phyloP scores from a whole-genome alignment of 2,329 filamentous ascomycete genomes.

The Sporothrix pallida region DNA sequence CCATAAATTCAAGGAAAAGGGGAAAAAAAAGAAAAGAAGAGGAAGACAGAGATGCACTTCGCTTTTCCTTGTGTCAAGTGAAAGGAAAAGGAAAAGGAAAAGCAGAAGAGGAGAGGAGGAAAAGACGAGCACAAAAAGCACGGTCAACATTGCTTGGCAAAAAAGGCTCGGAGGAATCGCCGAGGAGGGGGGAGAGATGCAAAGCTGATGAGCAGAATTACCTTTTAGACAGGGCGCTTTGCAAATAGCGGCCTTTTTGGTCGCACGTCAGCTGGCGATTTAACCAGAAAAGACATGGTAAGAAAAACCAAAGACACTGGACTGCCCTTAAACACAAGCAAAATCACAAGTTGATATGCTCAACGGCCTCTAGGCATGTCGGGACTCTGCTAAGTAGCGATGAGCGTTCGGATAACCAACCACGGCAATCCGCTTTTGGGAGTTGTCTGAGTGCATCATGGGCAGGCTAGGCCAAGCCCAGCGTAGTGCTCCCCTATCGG shows the following conservation, averaged over 20 bases:
- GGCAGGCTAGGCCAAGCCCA: neutral
- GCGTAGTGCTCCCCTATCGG: conserved; percentile 8
- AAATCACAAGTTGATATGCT: too few relatives aligned
- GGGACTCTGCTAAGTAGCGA: neutral
- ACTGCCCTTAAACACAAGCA: too few relatives aligned
- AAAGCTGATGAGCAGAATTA: neutral
- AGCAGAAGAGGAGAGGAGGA: neutral
- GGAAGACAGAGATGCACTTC: neutral
- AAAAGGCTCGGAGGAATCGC: conserved; percentile 3
- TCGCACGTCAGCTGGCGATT: neutral
- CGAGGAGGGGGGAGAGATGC: neutral
- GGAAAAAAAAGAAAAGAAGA: neutral
- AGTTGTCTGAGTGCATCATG: neutral
- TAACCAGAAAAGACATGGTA: neutral
- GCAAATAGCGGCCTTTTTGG: neutral
- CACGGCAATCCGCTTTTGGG: conserved; percentile 8
- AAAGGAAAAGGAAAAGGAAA: conserved; percentile 16
- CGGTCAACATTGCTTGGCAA: neutral
- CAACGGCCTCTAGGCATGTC: neutral
- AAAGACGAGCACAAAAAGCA: neutral
- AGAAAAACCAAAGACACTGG: neutral
- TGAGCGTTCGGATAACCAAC: conserved; percentile 17
- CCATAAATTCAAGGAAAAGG: conserved; percentile 12
- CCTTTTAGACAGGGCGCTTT: neutral
- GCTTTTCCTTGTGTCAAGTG: neutral